Evolutionary conservation across 179 eudicot species (phyloP).

Genomic region (Amaranthus tricolor): DNA sequence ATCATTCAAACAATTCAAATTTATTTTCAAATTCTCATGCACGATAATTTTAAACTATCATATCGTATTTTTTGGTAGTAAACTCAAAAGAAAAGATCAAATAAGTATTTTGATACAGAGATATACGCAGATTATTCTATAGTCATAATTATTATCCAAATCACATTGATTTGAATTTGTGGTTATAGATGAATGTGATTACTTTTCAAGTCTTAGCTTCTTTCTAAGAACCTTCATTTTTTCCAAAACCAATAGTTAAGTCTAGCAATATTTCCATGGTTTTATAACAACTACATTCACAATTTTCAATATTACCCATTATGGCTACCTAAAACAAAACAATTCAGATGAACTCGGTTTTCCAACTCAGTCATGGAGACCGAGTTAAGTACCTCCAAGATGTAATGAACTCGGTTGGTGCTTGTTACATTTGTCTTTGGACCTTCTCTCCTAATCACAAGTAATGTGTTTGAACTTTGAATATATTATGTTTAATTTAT

Average conservation of each 20-base stretch:
- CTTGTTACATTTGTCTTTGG: constrained; percentile 78
- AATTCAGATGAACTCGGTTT: constrained; percentile 55
- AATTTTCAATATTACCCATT: background rate
- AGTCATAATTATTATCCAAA: too few relatives aligned
- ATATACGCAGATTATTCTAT: too few relatives aligned
- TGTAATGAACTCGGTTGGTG: constrained; percentile 44
- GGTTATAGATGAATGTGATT: background rate
- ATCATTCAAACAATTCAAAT: too few relatives aligned
- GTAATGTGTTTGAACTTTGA: constrained; percentile 23
- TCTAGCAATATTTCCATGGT: too few relatives aligned
- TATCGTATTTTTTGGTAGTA: too few relatives aligned
- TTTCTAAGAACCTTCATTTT: constrained; percentile 19
- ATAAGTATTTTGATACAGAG: too few relatives aligned
- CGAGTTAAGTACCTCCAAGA: constrained; percentile 44
- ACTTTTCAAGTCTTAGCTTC: constrained; percentile 15
- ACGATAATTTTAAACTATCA: too few relatives aligned
- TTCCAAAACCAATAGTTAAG: background rate
- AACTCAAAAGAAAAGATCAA: too few relatives aligned
- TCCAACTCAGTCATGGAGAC: constrained; percentile 44
- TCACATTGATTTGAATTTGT: background rate
- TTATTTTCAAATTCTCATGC: too few relatives aligned
- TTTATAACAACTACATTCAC: constrained; percentile 4
- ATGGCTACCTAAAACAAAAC: background rate
- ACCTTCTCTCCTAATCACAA: constrained; percentile 44
- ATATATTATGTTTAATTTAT: background rate